Conservation (phyloP, 2,329 filamentous ascomycete species). For the Ambrosiella beaveri region DNA sequence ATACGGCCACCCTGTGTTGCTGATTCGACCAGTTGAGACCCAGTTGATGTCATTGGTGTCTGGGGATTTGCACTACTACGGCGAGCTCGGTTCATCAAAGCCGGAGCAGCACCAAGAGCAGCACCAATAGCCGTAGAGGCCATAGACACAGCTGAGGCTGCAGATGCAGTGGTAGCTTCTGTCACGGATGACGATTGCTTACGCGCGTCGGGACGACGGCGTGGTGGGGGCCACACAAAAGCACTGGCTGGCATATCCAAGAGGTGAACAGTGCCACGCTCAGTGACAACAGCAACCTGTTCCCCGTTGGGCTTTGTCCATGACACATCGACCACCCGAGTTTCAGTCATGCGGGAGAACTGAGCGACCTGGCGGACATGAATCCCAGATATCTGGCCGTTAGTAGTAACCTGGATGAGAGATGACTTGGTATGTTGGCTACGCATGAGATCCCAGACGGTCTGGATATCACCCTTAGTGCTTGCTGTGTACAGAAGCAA, state of each 20-base stretch:
- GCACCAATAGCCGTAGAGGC: constrained; percentile 55
- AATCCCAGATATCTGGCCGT: constrained; percentile 30
- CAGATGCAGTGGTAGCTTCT: constrained; percentile 33
- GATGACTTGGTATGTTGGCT: constrained; percentile 46
- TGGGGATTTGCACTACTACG: constrained; percentile 10
- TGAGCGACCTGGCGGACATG: constrained; percentile 70
- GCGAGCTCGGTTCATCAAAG: constrained; percentile 38
- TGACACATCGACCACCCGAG: constrained; percentile 73
- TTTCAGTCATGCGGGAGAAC: constrained; percentile 81
- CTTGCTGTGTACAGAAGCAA: constrained; percentile 62
- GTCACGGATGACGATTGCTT: constrained; percentile 23
- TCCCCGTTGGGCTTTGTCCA: constrained; percentile 75
- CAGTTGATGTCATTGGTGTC: not conserved
- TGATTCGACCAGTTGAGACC: constrained; percentile 24
- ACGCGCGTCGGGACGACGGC: constrained; percentile 29
- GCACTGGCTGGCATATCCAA: constrained; percentile 70
- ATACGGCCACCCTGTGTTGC: constrained; percentile 55
- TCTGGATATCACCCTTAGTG: constrained; percentile 68
- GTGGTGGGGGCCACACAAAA: constrained; percentile 71
- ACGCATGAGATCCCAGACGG: constrained; percentile 62
- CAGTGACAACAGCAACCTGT: constrained; percentile 74
- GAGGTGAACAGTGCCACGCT: constrained; percentile 87
- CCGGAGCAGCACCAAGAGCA: constrained; percentile 43
- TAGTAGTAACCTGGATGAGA: constrained; percentile 31
- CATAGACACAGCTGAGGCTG: constrained; percentile 45